Conservation (phyloP, 306 rosid species). For the Inga oerstediana region DNA sequence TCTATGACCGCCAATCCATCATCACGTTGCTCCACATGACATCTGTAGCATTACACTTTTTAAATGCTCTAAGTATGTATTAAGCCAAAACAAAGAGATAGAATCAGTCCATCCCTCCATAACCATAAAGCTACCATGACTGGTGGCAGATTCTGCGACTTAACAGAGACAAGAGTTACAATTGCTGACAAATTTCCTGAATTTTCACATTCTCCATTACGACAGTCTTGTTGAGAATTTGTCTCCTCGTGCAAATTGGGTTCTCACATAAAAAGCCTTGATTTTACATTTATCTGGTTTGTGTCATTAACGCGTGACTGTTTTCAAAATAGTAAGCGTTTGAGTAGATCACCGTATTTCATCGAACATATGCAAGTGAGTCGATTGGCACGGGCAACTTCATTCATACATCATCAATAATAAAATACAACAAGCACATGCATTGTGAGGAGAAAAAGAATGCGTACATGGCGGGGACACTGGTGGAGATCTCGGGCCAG, state of each 20-base stretch:
- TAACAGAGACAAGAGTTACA: background rate
- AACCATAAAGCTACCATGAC: no score
- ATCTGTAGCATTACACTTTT: no score
- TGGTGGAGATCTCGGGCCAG: constrained; percentile 99
- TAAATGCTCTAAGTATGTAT: no score
- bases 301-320: background rate
- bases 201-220: background rate
- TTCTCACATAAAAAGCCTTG: background rate
- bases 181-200: background rate
- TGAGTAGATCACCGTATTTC: background rate
- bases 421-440: constrained; percentile 2
- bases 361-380: background rate
- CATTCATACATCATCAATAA: constrained; percentile 15
- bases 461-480: constrained; percentile 84
- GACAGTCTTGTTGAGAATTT: background rate
- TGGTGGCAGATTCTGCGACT: no score
- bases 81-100: no score
- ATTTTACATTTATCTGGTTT: background rate
- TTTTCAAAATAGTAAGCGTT: background rate
- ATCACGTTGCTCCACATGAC: no score
- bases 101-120: no score
- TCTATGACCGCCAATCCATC: no score
- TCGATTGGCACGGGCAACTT: background rate
- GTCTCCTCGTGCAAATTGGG: background rate
- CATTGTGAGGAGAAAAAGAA: constrained; percentile 10